phyloP scores from a whole-genome alignment of 1,284 basidiomycete species.

The Leucocoprinus gongylophorus region DNA sequence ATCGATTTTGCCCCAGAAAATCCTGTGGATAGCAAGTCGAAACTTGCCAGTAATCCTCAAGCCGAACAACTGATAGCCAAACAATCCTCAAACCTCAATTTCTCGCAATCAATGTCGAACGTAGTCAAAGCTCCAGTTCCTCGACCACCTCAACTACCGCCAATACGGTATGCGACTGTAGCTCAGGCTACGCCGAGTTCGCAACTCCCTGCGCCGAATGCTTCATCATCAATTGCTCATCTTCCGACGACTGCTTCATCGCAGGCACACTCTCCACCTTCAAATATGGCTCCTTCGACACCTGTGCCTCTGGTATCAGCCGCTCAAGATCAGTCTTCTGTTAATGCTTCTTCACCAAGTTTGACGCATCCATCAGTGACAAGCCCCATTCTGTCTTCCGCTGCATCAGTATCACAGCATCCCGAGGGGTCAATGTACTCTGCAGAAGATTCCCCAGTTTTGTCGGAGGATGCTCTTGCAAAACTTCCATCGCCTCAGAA shows the following conservation, averaged over 20 bases:
- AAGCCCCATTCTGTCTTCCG: constrained; percentile 71
- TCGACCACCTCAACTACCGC: constrained; percentile 55
- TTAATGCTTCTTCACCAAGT: constrained; percentile 62
- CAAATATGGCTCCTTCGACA: constrained; percentile 34
- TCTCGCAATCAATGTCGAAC: constrained; percentile 73
- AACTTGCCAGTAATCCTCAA: constrained; percentile 10
- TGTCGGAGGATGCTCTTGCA: constrained; percentile 59
- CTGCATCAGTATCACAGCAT: constrained; percentile 65
- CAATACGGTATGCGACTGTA: constrained; percentile 87
- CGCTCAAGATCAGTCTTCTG: constrained; percentile 35
- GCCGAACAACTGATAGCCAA: constrained; percentile 41
- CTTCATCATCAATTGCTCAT: constrained; percentile 23
- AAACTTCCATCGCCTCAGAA: constrained; percentile 53
- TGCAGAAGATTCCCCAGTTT: constrained; percentile 58
- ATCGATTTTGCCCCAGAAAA: constrained; percentile 29
- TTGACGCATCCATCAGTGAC: constrained; percentile 73
- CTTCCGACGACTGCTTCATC: constrained; percentile 39
- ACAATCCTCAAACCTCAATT: constrained; percentile 77
- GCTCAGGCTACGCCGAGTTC: constrained; percentile 75
- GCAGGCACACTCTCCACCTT: constrained; percentile 40
- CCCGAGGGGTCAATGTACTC: constrained; percentile 67
- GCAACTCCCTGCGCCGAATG: constrained; percentile 25
- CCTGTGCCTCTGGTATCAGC: constrained; percentile 35
- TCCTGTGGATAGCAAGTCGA: constrained; percentile 38
- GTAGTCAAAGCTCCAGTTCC: constrained; percentile 59